Base-by-base conservation (phyloP, 2,329 filamentous ascomycete species). In the Aspergillus pseudotamarii region DNA sequence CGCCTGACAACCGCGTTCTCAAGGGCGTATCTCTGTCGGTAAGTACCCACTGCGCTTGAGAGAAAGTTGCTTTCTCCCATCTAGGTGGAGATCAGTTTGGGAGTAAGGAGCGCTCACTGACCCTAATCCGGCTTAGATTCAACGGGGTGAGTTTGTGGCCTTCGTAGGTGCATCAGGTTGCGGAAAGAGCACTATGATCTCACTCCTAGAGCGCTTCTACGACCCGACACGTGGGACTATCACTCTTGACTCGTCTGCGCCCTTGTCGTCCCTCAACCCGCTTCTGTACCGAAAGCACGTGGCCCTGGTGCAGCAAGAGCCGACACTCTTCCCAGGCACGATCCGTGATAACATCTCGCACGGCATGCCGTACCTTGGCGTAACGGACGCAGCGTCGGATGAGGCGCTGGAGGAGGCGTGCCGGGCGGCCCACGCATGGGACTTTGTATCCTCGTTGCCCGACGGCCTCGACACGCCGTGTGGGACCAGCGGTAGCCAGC, bases 241-340 rank as follows among this genome's bases (percentile, higher is more conserved):
- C 59, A 79, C 88, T 0, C 85, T 88, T 72, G 88, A 91, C 14
- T 19, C 23, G 6, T 26, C 23, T 26, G 11, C 32, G 10, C 23
- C 46, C 5, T 26, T 50, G 23, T 19, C 14, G 2, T 19, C 0
- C 46, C 30, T 50, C 23, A 50, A 50, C 16, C 46, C 46, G 3
- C 10, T 50, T 28, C 19, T 50, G 19, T 92, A 92, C 73, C 86
- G 91, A 45, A 82, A 83, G 60, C 78, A 86, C 41, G 81, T 93
- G 12, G 89, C 89, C 1, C 83, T 94, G 0, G 91, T 94, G 0
- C 87, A 89, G 3, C 91, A 94, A 75, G 91, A 94, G 73, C 85
- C 91, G 10, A 89, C 88, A 0, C 82, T 94, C 0, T 93, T 91
- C 71, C 87, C 89, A 73, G 88, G 88, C 67, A 87, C 87, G 0